Evolutionary conservation across 2,329 filamentous ascomycete species (phyloP).

Genomic region (Hymenoscyphus scutula): DNA sequence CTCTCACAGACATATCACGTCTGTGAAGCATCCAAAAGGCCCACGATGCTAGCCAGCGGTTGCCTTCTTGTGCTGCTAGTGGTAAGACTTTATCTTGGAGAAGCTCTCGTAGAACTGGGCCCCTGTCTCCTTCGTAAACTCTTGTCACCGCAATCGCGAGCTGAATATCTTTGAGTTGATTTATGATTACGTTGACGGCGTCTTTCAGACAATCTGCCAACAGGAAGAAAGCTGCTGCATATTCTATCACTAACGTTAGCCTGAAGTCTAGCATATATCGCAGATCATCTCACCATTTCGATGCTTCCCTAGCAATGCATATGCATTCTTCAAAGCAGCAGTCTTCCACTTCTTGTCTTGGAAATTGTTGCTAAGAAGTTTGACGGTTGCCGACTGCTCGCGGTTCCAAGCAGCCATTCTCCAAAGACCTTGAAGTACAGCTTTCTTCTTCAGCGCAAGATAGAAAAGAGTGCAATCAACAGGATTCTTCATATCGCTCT

Average conservation of each 20-base stretch:
- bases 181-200: slow-evolving; percentile 81
- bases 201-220: slow-evolving; percentile 81
- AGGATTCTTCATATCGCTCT: slow-evolving; percentile 81
- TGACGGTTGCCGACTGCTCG: slow-evolving; percentile 78
- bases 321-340: slow-evolving; percentile 91
- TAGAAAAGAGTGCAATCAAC: slow-evolving; percentile 91
- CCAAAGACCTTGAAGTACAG: slow-evolving; percentile 87
- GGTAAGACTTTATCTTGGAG: slow-evolving; percentile 78
- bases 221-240: slow-evolving; percentile 93
- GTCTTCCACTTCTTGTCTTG: slow-evolving; percentile 82
- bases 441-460: slow-evolving; percentile 85
- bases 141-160: slow-evolving; percentile 85
- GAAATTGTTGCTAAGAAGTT: slow-evolving; percentile 87
- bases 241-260: slow-evolving; percentile 54
- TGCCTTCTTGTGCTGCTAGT: slow-evolving; percentile 74
- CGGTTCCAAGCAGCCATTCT: slow-evolving; percentile 87
- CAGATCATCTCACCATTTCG: slow-evolving; percentile 63
- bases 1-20: slow-evolving; percentile 78
- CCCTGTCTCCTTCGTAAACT: slow-evolving; percentile 83
- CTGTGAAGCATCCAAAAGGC: slow-evolving; percentile 87
- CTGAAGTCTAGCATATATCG: neutral
- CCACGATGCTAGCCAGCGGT: slow-evolving; percentile 94
- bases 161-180: slow-evolving; percentile 84
- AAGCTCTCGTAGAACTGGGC: slow-evolving; percentile 68
- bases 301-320: slow-evolving; percentile 86